Percentiles rank a stretch among this genome's conserved stretches.
phyloP scores from a whole-genome alignment of 345 rosid genomes.

The Draba incana region DNA sequence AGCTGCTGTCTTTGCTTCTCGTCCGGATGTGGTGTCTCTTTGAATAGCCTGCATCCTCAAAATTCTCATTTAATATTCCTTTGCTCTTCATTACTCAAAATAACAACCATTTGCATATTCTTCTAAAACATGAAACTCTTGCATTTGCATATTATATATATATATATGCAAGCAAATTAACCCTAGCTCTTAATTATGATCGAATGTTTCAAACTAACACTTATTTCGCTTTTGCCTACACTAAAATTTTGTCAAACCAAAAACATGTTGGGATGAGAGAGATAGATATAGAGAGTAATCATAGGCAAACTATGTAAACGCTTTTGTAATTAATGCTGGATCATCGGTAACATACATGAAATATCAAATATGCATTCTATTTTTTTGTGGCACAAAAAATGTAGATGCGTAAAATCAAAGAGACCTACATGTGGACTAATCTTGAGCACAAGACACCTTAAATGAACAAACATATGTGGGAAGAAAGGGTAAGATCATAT shows the following conservation, averaged over 20 bases:
- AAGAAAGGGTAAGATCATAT: background rate
- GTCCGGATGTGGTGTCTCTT: conserved; percentile 98
- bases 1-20: conserved; percentile 97
- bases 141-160: background rate
- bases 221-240: background rate
- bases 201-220: background rate
- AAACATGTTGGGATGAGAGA: conserved; percentile 10
- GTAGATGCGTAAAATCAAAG: background rate
- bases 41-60: conserved; percentile 63
- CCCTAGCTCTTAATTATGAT: conserved; percentile 19
- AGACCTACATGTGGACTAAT: background rate
- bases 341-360: conserved; percentile 26
- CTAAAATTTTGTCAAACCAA: conserved; percentile 1
- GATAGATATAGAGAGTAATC: background rate
- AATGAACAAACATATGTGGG: conserved; percentile 3
- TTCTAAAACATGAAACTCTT: conserved; percentile 6
- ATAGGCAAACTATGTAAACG: conserved; percentile 2
- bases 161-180: background rate
- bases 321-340: background rate
- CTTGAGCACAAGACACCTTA: background rate
- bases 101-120: background rate
- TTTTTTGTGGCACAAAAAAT: background rate
- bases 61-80: too few species aligned
- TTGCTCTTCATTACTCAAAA: background rate
- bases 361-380: conserved; percentile 3